A percentile compares a stretch with the other conserved stretches of the same genome.
These are phyloP conservation scores for Leccinellum albellum DNA, from an alignment of 768 basidiomycete genomes.

Conservation along the genomic window DNA sequence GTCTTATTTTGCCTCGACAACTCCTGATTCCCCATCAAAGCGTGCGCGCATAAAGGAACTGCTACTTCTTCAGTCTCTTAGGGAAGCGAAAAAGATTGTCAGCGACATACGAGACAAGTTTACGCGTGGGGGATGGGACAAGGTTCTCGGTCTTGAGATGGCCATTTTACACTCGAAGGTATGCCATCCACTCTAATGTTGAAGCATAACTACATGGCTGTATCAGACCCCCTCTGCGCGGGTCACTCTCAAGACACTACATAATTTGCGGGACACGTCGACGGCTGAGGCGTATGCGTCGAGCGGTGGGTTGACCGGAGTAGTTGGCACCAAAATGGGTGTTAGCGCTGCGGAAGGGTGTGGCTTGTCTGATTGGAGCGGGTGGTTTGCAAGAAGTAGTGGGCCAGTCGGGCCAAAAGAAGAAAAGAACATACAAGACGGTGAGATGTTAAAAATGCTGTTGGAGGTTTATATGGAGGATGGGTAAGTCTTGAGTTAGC, in stretches of 20 bases:
- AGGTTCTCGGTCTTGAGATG: conserved; percentile 63
- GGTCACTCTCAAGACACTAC: conserved; percentile 60
- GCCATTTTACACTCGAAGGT: conserved; percentile 83
- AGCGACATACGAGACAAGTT: conserved; percentile 21
- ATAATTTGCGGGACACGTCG: conserved; percentile 63
- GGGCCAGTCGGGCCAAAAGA: conserved; percentile 38
- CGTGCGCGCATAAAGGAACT: conserved; percentile 66
- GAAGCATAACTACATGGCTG: not conserved
- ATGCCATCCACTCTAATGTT: not conserved
- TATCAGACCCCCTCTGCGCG: conserved; percentile 7
- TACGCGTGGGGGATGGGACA: conserved; percentile 32
- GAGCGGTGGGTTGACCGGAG: conserved; percentile 57
- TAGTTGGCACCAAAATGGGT: conserved; percentile 57
- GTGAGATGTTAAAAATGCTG: conserved; percentile 61
- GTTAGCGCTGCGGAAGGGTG: conserved; percentile 52
- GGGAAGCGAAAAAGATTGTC: conserved; percentile 13
- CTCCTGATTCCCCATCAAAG: conserved; percentile 75
- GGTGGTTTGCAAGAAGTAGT: conserved; percentile 46
- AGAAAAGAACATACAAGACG: conserved; percentile 43
- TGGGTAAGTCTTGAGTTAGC: conserved; percentile 46
- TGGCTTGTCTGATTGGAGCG: conserved; percentile 38
- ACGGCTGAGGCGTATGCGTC: conserved; percentile 88
- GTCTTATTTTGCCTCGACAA: conserved; percentile 77
- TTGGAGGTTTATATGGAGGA: conserved; percentile 81
- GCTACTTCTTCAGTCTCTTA: conserved; percentile 63